Evolutionary conservation across 2,329 filamentous ascomycete species (phyloP).

Genomic region (Arthrobotrys musiformis): DNA sequence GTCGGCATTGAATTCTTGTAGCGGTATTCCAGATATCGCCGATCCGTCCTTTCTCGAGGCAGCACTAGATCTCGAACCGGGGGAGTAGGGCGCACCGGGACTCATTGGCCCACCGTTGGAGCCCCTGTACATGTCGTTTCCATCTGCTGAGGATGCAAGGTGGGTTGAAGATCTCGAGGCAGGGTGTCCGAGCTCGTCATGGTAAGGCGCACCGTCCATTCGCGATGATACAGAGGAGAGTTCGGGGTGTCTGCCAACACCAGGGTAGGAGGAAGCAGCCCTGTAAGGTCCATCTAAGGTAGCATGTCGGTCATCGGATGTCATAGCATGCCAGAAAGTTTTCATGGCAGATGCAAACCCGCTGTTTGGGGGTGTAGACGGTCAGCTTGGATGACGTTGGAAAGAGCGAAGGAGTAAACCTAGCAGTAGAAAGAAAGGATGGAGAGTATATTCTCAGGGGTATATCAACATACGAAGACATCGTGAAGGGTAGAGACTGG

Average conservation of each 20-base stretch:
- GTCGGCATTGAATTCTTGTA: conserved; percentile 89
- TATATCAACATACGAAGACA: conserved; percentile 48
- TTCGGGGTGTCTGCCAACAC: conserved; percentile 81
- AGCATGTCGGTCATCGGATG: conserved; percentile 83
- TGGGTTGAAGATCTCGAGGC: conserved; percentile 67
- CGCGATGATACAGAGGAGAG: conserved; percentile 80
- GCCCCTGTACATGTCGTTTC: conserved; percentile 66
- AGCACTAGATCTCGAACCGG: conserved; percentile 83
- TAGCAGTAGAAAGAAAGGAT: neutral
- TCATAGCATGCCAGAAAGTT: conserved; percentile 95
- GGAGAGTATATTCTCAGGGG: conserved; percentile 25
- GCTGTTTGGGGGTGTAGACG: conserved; percentile 11
- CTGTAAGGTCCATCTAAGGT: conserved; percentile 92
- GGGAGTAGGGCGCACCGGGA: conserved; percentile 81
- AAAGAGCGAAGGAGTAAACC: neutral
- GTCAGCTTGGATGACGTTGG: conserved; percentile 6
- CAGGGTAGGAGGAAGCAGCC: conserved; percentile 60
- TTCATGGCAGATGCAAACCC: conserved; percentile 76
- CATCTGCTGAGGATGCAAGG: conserved; percentile 72
- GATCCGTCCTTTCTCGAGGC: conserved; percentile 73
- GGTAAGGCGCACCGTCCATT: conserved; percentile 76
- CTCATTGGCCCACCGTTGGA: conserved; percentile 63
- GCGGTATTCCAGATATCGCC: conserved; percentile 76
- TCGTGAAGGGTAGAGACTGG: conserved; percentile 46
- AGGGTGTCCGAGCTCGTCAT: conserved; percentile 78